A percentile compares a stretch with the other conserved stretches of the same genome.
phyloP scores from a whole-genome alignment of 768 basidiomycete genomes.

The Trametes sanguinea region DNA sequence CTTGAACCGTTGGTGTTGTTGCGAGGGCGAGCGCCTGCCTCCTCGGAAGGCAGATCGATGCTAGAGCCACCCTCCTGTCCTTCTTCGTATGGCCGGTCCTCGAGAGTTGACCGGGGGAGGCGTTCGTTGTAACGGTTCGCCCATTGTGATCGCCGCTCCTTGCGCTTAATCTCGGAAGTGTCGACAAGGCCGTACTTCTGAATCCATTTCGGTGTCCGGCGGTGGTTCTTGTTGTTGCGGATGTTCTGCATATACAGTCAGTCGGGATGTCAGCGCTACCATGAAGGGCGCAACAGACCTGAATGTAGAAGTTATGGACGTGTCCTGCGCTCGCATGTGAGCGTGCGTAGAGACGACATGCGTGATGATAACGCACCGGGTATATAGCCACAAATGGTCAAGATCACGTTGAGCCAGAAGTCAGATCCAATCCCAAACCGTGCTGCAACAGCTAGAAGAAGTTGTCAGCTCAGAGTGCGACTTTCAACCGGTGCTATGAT shows the following conservation, averaged over 20 bases:
- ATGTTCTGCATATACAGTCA: constrained; percentile 62
- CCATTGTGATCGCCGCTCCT: constrained; percentile 84
- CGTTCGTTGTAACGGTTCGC: constrained; percentile 84
- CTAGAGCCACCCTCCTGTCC: constrained; percentile 58
- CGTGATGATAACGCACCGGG: constrained; percentile 53
- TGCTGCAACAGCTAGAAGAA: constrained; percentile 77
- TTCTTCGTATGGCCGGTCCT: constrained; percentile 73
- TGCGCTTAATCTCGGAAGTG: constrained; percentile 73
- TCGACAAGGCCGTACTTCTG: constrained; percentile 88
- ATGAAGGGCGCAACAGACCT: constrained; percentile 38
- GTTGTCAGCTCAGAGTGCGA: background rate
- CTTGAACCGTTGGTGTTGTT: constrained; percentile 37
- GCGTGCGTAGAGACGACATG: background rate
- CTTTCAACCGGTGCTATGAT: constrained; percentile 17
- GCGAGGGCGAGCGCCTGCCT: constrained; percentile 28
- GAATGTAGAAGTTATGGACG: constrained; percentile 91
- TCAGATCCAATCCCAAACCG: constrained; percentile 90
- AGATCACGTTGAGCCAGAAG: constrained; percentile 86
- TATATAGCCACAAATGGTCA: constrained; percentile 91
- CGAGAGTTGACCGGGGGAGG: constrained; percentile 64
- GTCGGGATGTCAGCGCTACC: background rate
- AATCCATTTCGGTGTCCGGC: constrained; percentile 95
- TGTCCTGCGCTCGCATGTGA: constrained; percentile 56
- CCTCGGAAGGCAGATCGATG: constrained; percentile 33
- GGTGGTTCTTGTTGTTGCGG: constrained; percentile 91